A percentile compares a stretch with the other conserved stretches of the same genome.
Evolutionary conservation across 1,284 basidiomycete species (phyloP).

Genomic region (Golubevia pallescens): DNA sequence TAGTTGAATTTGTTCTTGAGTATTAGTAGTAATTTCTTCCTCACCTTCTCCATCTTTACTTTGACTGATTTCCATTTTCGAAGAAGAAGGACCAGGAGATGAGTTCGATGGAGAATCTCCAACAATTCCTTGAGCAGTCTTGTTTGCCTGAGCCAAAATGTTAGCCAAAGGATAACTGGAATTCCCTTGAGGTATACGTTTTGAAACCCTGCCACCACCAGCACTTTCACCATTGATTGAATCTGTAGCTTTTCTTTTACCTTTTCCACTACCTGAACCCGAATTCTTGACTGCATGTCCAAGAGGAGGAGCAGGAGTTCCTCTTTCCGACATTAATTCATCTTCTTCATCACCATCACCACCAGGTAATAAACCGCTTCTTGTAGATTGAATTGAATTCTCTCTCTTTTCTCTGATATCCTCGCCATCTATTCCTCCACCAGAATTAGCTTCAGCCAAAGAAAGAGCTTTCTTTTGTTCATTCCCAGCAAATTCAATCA

Average conservation of each 20-base stretch:
- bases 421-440: background rate
- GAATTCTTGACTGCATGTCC: background rate
- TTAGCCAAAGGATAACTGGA: slow-evolving; percentile 16
- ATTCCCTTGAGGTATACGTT: slow-evolving; percentile 13
- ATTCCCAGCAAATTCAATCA: slow-evolving; percentile 27
- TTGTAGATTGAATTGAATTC: slow-evolving; percentile 11
- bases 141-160: slow-evolving; percentile 13
- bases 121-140: slow-evolving; percentile 1
- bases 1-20: background rate
- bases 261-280: slow-evolving; percentile 6
- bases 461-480: background rate
- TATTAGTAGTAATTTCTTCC: background rate
- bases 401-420: background rate
- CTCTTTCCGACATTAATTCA: background rate
- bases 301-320: background rate
- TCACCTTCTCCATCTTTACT: background rate
- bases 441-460: background rate
- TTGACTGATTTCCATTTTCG: too few species aligned
- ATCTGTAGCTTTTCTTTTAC: slow-evolving; percentile 19
- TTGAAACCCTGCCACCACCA: slow-evolving; percentile 1
- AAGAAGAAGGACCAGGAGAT: slow-evolving; percentile 23
- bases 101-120: slow-evolving; percentile 11
- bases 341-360: slow-evolving; percentile 3
- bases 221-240: slow-evolving; percentile 12
- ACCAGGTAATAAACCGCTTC: slow-evolving; percentile 39